Evolutionary conservation across 306 rosid genomes (phyloP).

Genomic region (Cercis canadensis): DNA sequence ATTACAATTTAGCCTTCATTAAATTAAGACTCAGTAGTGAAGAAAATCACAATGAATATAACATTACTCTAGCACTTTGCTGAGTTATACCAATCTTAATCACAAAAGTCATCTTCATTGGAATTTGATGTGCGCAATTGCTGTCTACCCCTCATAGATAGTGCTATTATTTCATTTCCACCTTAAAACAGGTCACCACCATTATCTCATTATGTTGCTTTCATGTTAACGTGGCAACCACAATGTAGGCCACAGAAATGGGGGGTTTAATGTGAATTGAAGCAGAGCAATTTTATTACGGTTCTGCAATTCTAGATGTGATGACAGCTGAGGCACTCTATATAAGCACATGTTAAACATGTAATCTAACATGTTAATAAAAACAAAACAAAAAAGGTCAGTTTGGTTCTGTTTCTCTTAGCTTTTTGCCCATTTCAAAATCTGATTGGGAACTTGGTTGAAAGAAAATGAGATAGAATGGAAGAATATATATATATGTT

Average conservation of each 20-base stretch:
- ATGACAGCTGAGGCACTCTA: constrained; percentile 1
- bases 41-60: no score
- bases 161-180: not conserved
- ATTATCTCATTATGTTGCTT: not conserved
- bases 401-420: no score
- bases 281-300: constrained; percentile 13
- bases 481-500: not conserved
- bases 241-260: constrained; percentile 19
- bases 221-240: constrained; percentile 13
- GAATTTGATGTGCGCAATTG: constrained; percentile 1
- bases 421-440: not conserved
- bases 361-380: not conserved
- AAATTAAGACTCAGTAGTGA: no score
- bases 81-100: no score
- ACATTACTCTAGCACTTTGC: no score
- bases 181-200: not conserved
- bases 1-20: no score
- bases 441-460: not conserved
- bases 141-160: not conserved
- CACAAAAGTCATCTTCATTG: no score
- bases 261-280: not conserved
- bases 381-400: no score
- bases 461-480: not conserved
- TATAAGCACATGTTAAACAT: constrained; percentile 10
- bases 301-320: not conserved